Evolutionary conservation across 352 stramenopile species (phyloP), one percentile per base, ranked within the genome.

Genomic region (Aphanomyces cochlioides): DNA sequence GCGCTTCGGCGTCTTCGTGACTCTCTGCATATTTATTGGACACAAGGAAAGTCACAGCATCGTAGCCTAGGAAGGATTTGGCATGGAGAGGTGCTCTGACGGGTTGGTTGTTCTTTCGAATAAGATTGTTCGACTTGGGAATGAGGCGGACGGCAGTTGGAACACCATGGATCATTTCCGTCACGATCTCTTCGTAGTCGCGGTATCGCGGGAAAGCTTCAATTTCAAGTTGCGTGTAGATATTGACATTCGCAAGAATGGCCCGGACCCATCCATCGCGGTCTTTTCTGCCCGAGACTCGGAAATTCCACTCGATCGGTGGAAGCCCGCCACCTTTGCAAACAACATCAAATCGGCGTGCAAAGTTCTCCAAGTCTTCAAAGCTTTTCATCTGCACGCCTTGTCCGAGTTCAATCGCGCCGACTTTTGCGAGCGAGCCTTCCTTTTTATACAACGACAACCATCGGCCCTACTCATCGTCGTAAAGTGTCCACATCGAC

Each of bases 301-400:
- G 83, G 73, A 93, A 92, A 36, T 80, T 88, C 45, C 87, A 77
- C 66, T 95, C 87, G 34, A 84, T 90, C 21, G 79, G 72, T 38
- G 83, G 77, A 38, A 95, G 74, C 48, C 88, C 47, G 0, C 87
- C 87, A n/a, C 87, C 85, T 21, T 78, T 82, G 79, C 87, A 95
- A 2, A 68, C 75, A 7, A 95, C 15, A 66, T 93, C 85, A 47
- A 95, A 91, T 17, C 84, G 84, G 21, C 87, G 75, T 3, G 84
- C 82, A 68, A 91, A 93, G 73, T 92, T 92, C 37, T 93, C 83
- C 0, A 77, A 67, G 60, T 92, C 79, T 21, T 63, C 74, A 15
- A 86, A 48, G 70, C 92, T 85, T 7, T 84, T 91, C 19, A 93
- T 79, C 5, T 77, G 75, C 19, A 93, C 78, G 56, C 85, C 84